phyloP scores from a whole-genome alignment of 2,329 filamentous ascomycete genomes.

The Epichloe gansuensis region DNA sequence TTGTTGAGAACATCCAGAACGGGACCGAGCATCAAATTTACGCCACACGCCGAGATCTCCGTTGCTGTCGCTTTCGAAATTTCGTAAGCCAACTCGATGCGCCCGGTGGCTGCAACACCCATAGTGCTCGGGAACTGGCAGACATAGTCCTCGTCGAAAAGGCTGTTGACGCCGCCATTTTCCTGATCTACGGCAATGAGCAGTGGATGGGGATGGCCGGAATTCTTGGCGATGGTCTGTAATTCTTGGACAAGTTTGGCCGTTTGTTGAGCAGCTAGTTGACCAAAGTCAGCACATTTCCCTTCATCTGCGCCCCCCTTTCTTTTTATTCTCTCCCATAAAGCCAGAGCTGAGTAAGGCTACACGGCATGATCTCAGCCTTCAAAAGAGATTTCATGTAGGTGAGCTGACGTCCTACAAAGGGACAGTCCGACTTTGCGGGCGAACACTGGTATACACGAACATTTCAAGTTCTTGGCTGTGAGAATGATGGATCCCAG shows the following conservation, averaged over 20 bases:
- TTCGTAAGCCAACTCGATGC: slow-evolving; percentile 72
- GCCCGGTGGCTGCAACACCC: slow-evolving; percentile 88
- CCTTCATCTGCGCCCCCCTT: background rate
- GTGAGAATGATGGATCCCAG: slow-evolving; percentile 79
- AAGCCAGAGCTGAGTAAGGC: background rate
- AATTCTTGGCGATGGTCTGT: slow-evolving; percentile 81
- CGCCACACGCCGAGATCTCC: slow-evolving; percentile 82
- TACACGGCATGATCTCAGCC: background rate
- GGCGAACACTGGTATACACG: slow-evolving; percentile 13
- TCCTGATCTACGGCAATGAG: slow-evolving; percentile 92
- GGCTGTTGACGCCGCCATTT: slow-evolving; percentile 93
- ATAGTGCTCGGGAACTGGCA: slow-evolving; percentile 95
- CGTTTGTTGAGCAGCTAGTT: slow-evolving; percentile 75
- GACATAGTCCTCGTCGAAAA: slow-evolving; percentile 92
- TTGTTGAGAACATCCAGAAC: slow-evolving; percentile 92
- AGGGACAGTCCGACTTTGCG: too few relatives aligned
- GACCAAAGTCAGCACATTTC: slow-evolving; percentile 15
- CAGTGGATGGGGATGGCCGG: slow-evolving; percentile 79
- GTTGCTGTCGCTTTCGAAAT: slow-evolving; percentile 88
- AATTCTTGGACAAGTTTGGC: slow-evolving; percentile 80
- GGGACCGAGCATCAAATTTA: slow-evolving; percentile 91
- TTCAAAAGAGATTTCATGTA: background rate
- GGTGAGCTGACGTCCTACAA: background rate
- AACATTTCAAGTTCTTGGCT: slow-evolving; percentile 77
- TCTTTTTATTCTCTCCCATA: background rate